phyloP scores from a whole-genome alignment of 1,284 basidiomycete genomes.

The Austroboletus olivaceoglutinosus region DNA sequence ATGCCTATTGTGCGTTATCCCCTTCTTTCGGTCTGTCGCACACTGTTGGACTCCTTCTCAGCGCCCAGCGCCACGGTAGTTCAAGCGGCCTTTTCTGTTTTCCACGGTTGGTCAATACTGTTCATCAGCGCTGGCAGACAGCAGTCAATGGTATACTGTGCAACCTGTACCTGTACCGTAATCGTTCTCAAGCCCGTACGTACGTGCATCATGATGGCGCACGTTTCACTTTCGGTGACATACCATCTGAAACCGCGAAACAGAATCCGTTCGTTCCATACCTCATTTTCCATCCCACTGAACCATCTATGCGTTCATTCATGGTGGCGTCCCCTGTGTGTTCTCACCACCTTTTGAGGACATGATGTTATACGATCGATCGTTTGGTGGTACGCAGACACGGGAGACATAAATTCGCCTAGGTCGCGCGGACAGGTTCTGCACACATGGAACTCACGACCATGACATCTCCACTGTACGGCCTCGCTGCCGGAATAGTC shows the following conservation, averaged over 20 bases:
- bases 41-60: no score
- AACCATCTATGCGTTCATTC: not conserved
- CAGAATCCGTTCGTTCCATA: not conserved
- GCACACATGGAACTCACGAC: constrained; percentile 7
- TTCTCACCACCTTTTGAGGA: not conserved
- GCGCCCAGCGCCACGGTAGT: no score
- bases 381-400: not conserved
- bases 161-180: not conserved
- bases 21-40: no score
- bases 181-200: not conserved
- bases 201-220: not conserved
- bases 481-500: not conserved
- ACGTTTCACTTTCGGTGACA: constrained; percentile 8
- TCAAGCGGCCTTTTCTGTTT: no score
- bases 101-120: no score
- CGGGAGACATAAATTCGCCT: constrained; percentile 6
- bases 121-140: no score
- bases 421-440: not conserved
- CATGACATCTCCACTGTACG: not conserved
- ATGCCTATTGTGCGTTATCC: no score
- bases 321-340: not conserved
- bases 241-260: constrained; percentile 7
- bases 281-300: not conserved
- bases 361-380: no score
- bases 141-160: not conserved